Evolutionary conservation across 2,329 filamentous ascomycete genomes (phyloP).

Genomic region (Coniochaeta sp.): DNA sequence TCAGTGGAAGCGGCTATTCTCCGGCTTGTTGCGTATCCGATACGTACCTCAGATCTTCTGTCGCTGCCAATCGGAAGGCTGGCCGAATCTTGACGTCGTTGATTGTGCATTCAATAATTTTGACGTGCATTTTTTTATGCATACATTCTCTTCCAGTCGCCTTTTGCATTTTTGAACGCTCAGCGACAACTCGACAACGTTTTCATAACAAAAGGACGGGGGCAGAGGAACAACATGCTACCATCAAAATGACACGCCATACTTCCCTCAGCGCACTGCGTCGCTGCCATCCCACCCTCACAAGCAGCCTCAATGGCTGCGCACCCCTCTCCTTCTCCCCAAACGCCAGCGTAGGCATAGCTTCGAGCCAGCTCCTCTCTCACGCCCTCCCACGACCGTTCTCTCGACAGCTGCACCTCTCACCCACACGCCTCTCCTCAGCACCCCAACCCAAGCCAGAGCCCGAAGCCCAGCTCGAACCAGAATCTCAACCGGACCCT

Average conservation of each 20-base stretch:
- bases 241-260: constrained; percentile 7
- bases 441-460: background rate
- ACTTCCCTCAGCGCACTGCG: constrained; percentile 4
- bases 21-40: too few species aligned
- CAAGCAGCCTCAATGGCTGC: background rate
- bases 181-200: background rate
- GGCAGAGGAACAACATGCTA: background rate
- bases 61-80: background rate
- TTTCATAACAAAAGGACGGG: background rate
- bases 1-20: too few species aligned
- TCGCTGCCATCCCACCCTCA: background rate
- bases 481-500: background rate
- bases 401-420: constrained; percentile 1
- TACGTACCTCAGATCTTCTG: too few species aligned
- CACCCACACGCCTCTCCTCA: background rate
- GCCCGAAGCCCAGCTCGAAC: background rate
- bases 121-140: background rate
- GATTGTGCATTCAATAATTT: background rate
- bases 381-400: background rate
- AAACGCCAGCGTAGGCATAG: background rate
- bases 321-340: background rate
- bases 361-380: background rate
- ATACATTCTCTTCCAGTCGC: background rate
- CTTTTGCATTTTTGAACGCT: background rate
- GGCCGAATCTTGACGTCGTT: background rate